Base-by-base conservation (phyloP, 495 filamentous ascomycete genomes). In the Neurospora sp. region DNA sequence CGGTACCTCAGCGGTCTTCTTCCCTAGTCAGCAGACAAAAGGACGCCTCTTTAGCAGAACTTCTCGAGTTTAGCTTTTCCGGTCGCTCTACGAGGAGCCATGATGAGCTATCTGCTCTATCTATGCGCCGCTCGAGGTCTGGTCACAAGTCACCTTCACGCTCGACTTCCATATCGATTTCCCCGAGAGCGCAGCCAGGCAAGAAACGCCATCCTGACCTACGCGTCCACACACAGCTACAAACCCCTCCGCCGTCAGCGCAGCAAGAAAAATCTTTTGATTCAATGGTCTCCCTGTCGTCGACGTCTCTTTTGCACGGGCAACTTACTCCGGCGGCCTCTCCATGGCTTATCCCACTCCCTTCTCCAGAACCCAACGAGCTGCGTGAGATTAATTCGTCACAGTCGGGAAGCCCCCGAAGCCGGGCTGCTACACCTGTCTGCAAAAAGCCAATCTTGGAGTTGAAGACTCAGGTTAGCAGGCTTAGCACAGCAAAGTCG, bases 61-160 rank as follows among this genome's bases (percentile, higher is more conserved):
- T 79, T 0, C 48, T 78, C 3, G 74, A 75, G 17, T 79, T 76
- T 48, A 77, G 74, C 59, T 78, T 81, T 16, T 39, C 72, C 1
- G 45, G 69, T 41, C 22, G 53, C 3, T 35, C 73, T 6, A 70
- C 41, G 4, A 27, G 37, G 8, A 70, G 69, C 45, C 59, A 69
- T 8, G 59, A 73, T 41, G 70, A 35, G n/a, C n/a, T 41, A 35
- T 27, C 68, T 8, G 38, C 40, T 14, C 65, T 71, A 17, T 35
- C 71, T 4, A 70, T 10, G 5, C 72, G 70, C 8, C 76, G 72
- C 3, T 76, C 74, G 3, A 69, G 75, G 38, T 76, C 77, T 6
- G 39, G 35, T 14, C 75, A 74, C 42, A 74, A 68, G 68, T 48
- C 70, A 42, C 39, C 22, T 9, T 40, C 70, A 39, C 73, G 76